Conservation (phyloP, 2,329 filamentous ascomycete genomes). For the Scorias spongiosa region DNA sequence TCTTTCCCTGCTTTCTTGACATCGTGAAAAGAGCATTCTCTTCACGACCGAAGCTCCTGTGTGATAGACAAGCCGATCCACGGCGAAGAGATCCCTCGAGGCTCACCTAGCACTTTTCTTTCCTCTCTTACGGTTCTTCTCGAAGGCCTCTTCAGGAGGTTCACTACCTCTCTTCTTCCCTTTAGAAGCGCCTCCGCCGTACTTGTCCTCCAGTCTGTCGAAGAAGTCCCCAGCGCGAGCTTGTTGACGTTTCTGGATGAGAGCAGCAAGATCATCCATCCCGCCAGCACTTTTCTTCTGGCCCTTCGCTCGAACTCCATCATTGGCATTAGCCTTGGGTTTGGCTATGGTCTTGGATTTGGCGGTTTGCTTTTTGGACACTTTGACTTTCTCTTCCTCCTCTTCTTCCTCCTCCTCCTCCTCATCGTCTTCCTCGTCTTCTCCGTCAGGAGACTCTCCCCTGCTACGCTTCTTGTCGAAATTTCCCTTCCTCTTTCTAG, state of each 20-base stretch:
- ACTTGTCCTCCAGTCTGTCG: slow-evolving; percentile 63
- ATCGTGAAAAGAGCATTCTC: no score
- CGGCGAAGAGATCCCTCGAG: no score
- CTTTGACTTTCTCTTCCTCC: slow-evolving; percentile 57
- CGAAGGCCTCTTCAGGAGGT: slow-evolving; percentile 48
- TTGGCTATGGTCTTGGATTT: slow-evolving; percentile 33
- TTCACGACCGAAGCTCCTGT: no score
- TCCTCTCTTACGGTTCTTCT: background rate
- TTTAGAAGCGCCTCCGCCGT: slow-evolving; percentile 32
- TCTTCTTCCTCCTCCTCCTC: slow-evolving; percentile 46
- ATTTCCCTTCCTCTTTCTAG: slow-evolving; percentile 44
- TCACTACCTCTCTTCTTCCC: slow-evolving; percentile 37
- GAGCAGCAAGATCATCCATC: slow-evolving; percentile 45
- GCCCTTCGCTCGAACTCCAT: slow-evolving; percentile 6
- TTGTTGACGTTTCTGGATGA: slow-evolving; percentile 60
- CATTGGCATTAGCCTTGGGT: slow-evolving; percentile 11
- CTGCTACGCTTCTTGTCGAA: slow-evolving; percentile 38
- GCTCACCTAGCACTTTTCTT: background rate
- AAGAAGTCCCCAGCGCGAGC: slow-evolving; percentile 48
- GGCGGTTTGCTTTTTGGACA: slow-evolving; percentile 44
- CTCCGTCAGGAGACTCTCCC: background rate
- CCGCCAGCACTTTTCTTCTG: slow-evolving; percentile 28
- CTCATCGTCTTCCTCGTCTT: slow-evolving; percentile 28
- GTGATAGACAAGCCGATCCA: no score
- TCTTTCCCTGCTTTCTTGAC: no score